Evolutionary conservation across 2,329 filamentous ascomycete genomes (phyloP).

Genomic region (Pseudomassariella vexata): DNA sequence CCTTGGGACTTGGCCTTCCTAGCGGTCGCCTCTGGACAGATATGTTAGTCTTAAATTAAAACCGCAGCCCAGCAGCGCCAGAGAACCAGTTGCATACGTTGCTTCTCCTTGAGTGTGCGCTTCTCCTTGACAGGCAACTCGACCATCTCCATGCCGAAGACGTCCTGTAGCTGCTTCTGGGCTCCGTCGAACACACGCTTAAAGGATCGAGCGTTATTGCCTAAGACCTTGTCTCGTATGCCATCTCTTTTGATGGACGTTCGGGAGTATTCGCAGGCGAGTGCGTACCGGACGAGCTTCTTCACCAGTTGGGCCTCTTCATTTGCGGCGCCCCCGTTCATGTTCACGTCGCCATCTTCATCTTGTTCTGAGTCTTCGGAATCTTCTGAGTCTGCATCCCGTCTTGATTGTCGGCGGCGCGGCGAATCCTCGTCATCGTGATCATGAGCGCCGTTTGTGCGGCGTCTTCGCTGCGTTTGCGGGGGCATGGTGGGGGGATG

Average conservation of each 20-base stretch:
- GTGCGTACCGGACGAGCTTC: slow-evolving; percentile 62
- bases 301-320: slow-evolving; percentile 51
- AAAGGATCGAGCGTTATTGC: slow-evolving; percentile 64
- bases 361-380: slow-evolving; percentile 24
- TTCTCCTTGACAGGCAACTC: slow-evolving; percentile 81
- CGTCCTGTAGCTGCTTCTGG: slow-evolving; percentile 61
- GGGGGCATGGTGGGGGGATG: slow-evolving; percentile 23
- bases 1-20: slow-evolving; percentile 36
- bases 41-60: neutral
- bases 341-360: slow-evolving; percentile 16
- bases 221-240: slow-evolving; percentile 67
- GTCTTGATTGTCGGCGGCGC: slow-evolving; percentile 18
- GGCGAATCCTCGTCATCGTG: slow-evolving; percentile 30
- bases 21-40: slow-evolving; percentile 25
- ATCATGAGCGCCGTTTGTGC: slow-evolving; percentile 24
- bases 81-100: slow-evolving; percentile 48
- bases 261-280: slow-evolving; percentile 61
- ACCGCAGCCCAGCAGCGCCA: neutral
- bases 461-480: slow-evolving; percentile 21
- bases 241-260: slow-evolving; percentile 55
- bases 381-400: slow-evolving; percentile 21
- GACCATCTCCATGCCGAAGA: slow-evolving; percentile 89
- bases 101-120: slow-evolving; percentile 69
- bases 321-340: slow-evolving; percentile 20
- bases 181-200: slow-evolving; percentile 71